These are phyloP conservation scores for Trichoderma sp. DNA, from an alignment of 2,329 filamentous ascomycete genomes.

Conservation along the genomic window DNA sequence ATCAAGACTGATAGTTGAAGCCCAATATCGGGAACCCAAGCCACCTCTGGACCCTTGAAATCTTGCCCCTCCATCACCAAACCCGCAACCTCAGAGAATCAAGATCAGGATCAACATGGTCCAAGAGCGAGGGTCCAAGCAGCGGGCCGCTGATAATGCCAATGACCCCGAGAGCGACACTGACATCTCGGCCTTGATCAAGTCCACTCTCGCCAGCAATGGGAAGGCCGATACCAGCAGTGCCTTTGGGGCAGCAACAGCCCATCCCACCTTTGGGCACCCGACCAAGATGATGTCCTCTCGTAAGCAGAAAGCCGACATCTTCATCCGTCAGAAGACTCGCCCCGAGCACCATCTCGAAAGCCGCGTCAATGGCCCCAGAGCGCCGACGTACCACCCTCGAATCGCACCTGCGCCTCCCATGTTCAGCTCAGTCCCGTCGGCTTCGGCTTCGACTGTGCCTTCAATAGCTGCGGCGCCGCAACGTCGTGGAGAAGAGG, in stretches of 20 bases:
- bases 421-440: constrained; percentile 49
- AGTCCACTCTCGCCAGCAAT: constrained; percentile 31
- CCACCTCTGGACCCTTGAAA: not conserved
- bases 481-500: constrained; percentile 38
- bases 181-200: constrained; percentile 38
- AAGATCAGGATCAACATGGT: constrained; percentile 40
- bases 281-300: constrained; percentile 48
- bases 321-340: constrained; percentile 56
- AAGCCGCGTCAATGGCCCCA: constrained; percentile 50
- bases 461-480: constrained; percentile 18
- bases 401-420: constrained; percentile 49
- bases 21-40: not conserved
- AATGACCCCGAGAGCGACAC: constrained; percentile 38
- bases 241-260: constrained; percentile 26
- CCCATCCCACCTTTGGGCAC: constrained; percentile 40
- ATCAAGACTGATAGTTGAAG: not conserved
- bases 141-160: constrained; percentile 40
- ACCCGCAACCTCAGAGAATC: not conserved
- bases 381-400: constrained; percentile 49
- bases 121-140: constrained; percentile 50
- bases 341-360: constrained; percentile 60
- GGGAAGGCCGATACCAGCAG: constrained; percentile 25
- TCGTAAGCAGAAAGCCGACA: constrained; percentile 56
- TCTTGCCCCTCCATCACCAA: constrained; percentile 4
- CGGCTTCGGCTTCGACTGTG: constrained; percentile 2